Conservation (phyloP, 75 land plant species). For the Selaginella moellendorffii region DNA sequence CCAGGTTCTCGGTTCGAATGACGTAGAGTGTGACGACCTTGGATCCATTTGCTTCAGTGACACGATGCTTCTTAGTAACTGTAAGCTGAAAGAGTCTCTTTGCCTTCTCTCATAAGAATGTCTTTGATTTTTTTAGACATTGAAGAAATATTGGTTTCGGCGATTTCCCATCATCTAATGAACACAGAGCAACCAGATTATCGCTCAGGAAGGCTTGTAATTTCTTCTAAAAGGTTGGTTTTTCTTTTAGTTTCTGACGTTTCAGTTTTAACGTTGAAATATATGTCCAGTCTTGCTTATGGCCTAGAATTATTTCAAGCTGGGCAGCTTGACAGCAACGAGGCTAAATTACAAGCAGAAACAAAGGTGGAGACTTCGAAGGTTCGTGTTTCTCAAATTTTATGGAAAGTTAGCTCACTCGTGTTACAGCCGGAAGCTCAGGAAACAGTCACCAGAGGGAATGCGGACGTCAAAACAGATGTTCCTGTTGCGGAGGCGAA, state of each 20-base stretch:
- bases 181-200: slow-evolving; percentile 57
- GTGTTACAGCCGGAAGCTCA: slow-evolving; percentile 7
- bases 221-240: slow-evolving; percentile 59
- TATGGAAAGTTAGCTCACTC: not conserved
- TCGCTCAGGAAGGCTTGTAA: slow-evolving; percentile 66
- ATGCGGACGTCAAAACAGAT: slow-evolving; percentile 29
- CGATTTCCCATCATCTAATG: slow-evolving; percentile 76
- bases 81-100: slow-evolving; percentile 10
- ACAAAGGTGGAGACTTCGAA: slow-evolving; percentile 33
- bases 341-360: slow-evolving; percentile 39
- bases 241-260: not conserved
- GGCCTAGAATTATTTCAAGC: slow-evolving; percentile 66
- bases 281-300: slow-evolving; percentile 49
- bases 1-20: slow-evolving; percentile 58
- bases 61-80: slow-evolving; percentile 41
- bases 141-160: slow-evolving; percentile 77
- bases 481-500: slow-evolving; percentile 18
- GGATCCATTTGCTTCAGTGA: slow-evolving; percentile 49
- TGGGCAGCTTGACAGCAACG: slow-evolving; percentile 31
- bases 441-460: slow-evolving; percentile 18
- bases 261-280: not conserved
- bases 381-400: slow-evolving; percentile 18
- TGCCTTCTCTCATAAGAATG: not conserved
- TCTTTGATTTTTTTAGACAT: slow-evolving; percentile 20
- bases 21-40: slow-evolving; percentile 72